Base-by-base conservation (phyloP, 2,329 filamentous ascomycete genomes). In the Byssochlamys sp. region DNA sequence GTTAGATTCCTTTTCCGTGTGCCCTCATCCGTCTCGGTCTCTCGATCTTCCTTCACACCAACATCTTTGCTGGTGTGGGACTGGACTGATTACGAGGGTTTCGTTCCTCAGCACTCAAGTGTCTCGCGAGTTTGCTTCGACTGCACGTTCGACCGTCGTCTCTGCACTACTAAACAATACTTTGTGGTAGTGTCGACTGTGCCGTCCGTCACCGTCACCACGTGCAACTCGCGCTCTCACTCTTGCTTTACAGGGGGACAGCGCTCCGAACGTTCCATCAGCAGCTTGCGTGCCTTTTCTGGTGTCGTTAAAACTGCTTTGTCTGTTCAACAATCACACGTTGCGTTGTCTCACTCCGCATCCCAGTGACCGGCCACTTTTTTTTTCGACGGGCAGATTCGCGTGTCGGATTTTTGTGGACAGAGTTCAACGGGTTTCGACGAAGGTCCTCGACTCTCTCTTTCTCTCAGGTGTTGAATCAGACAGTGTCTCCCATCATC, bases 171-270 rank as follows among this genome's bases (percentile, higher is more conserved):
- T 53, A 60, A 51, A 51, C 5, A 26, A 28, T 31, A 31, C 25
- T 45, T 24, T 26, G 45, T 27, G 45, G 25, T 28, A 24, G 24
- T 39, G 31, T n/a, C 27, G 25, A 48, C 28, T n/a, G 5, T 24
- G 39, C 26, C 28, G 39, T 50, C 25, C 19, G 39, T 55, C 24
- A 49, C 27, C n/a, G 56, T 62, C 59, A 53, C 62, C 61, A 65
- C 66, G 66, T 69, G 63, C 62, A 62, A 68, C 57, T 66, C 65
- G 64, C 69, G 64, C 59, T 52, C 52, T 60, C 49, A 60, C 51
- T 60, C 57, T 60, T 58, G 52, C 55, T 60, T 62, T 57, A 55
- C 61, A 62, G 69, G 60, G 66, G 61, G 59, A 60, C 57, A 49
- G 55, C 10, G 61, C 59, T 53, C 51, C 59, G 52, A 55, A 54